Conservation (phyloP, 2,329 filamentous ascomycete species). For the Verticillium albo-atrum region DNA sequence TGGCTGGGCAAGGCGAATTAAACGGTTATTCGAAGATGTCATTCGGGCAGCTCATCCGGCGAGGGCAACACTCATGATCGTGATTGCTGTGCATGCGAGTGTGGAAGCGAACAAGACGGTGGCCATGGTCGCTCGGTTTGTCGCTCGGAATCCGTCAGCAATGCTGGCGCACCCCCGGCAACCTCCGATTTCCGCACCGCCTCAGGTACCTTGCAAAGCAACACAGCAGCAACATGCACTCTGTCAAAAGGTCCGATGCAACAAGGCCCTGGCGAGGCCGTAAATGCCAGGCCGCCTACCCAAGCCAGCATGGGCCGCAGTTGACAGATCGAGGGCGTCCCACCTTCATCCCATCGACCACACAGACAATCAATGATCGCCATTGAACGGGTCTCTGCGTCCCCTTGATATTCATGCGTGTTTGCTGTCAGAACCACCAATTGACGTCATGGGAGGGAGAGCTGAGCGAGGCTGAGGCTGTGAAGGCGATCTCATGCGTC, state of each 20-base stretch:
- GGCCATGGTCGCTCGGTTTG: no score
- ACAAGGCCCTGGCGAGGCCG: neutral
- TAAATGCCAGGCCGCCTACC: neutral
- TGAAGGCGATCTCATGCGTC: neutral
- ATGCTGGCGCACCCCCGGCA: neutral
- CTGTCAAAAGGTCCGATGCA: no score
- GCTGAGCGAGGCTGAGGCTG: neutral
- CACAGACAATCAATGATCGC: neutral
- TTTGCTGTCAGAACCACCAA: neutral
- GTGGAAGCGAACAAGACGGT: no score
- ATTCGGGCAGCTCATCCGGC: neutral
- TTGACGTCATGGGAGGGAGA: neutral
- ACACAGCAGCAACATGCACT: no score
- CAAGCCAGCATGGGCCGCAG: neutral
- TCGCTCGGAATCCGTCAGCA: neutral
- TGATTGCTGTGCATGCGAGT: neutral
- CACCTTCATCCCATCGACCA: neutral
- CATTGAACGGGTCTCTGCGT: neutral
- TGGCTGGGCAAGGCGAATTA: neutral
- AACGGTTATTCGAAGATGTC: neutral
- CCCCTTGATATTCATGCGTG: neutral
- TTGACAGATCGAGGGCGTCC: neutral
- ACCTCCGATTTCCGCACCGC: no score
- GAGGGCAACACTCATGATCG: neutral
- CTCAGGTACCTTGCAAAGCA: no score